phyloP scores from a whole-genome alignment of 495 filamentous ascomycete species.

The Xanthoparmelia taractica region DNA sequence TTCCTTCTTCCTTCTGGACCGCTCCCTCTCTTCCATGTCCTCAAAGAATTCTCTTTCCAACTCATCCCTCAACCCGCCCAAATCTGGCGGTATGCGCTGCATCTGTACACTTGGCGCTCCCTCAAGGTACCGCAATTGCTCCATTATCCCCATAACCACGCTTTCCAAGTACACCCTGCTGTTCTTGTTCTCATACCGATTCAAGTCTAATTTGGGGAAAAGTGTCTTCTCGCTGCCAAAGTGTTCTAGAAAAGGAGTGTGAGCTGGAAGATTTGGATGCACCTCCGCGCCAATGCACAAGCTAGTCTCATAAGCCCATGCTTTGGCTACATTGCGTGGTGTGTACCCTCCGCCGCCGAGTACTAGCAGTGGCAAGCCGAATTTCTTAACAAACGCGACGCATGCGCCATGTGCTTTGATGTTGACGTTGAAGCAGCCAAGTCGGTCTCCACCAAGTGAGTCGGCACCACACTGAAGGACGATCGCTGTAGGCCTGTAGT shows the following conservation, averaged over 20 bases:
- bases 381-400: conserved; percentile 74
- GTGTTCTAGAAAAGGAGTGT: conserved; percentile 69
- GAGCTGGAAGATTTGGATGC: conserved; percentile 61
- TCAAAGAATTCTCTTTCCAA: conserved; percentile 72
- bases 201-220: conserved; percentile 65
- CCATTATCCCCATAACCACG: conserved; percentile 64
- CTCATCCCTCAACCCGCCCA: conserved; percentile 65
- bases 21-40: conserved; percentile 54
- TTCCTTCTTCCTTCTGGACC: conserved; percentile 44
- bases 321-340: conserved; percentile 90
- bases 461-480: conserved; percentile 96
- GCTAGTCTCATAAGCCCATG: conserved; percentile 93
- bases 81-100: conserved; percentile 69
- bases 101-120: conserved; percentile 82
- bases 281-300: conserved; percentile 78
- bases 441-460: conserved; percentile 83
- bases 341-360: conserved; percentile 96
- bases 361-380: conserved; percentile 71
- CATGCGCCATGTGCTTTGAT: conserved; percentile 89
- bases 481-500: conserved; percentile 77
- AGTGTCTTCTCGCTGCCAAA: conserved; percentile 73
- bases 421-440: conserved; percentile 94
- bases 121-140: conserved; percentile 80
- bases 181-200: conserved; percentile 70
- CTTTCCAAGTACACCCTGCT: conserved; percentile 63